A percentile compares a stretch with the other conserved stretches of the same genome.
phyloP scores from a whole-genome alignment of 2,329 filamentous ascomycete genomes.

The Elsinoe ampelina region DNA sequence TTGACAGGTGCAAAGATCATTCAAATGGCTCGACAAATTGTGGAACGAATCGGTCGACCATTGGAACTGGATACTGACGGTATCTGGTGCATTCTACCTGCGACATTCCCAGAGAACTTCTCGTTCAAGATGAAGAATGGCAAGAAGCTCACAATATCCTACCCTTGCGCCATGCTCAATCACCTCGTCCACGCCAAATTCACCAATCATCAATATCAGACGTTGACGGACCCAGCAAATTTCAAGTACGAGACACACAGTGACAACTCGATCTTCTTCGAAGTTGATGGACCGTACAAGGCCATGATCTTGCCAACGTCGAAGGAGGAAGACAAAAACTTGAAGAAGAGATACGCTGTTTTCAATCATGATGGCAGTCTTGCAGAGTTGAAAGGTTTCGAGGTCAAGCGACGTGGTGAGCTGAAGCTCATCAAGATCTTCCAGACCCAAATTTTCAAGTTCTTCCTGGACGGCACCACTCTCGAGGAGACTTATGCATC shows the following conservation, averaged over 20 bases:
- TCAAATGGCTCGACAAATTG: constrained; percentile 85
- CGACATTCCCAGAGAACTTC: constrained; percentile 94
- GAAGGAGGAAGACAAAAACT: constrained; percentile 97
- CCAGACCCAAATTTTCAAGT: constrained; percentile 98
- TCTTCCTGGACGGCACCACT: constrained; percentile 87
- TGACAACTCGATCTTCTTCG: constrained; percentile 99
- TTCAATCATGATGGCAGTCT: constrained; percentile 97
- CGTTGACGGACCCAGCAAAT: constrained; percentile 64
- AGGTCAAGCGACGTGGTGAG: constrained; percentile 94
- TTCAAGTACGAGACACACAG: constrained; percentile 95
- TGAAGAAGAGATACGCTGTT: constrained; percentile 98
- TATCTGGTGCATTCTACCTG: constrained; percentile 98
- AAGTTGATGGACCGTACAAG: constrained; percentile 94
- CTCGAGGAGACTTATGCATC: constrained; percentile 81
- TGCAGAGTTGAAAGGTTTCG: constrained; percentile 93
- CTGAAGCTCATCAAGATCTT: constrained; percentile 99
- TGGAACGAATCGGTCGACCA: constrained; percentile 85
- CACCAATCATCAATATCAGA: constrained; percentile 97
- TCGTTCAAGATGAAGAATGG: constrained; percentile 88
- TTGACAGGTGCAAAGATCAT: constrained; percentile 94
- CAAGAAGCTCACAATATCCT: constrained; percentile 93
- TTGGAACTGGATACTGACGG: constrained; percentile 95
- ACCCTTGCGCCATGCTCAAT: constrained; percentile 98
- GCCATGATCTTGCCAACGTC: constrained; percentile 97
- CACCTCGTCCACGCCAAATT: constrained; percentile 90